These are phyloP conservation scores for Neurospora hispaniola DNA, from an alignment of 495 filamentous ascomycete genomes.

Conservation along the genomic window DNA sequence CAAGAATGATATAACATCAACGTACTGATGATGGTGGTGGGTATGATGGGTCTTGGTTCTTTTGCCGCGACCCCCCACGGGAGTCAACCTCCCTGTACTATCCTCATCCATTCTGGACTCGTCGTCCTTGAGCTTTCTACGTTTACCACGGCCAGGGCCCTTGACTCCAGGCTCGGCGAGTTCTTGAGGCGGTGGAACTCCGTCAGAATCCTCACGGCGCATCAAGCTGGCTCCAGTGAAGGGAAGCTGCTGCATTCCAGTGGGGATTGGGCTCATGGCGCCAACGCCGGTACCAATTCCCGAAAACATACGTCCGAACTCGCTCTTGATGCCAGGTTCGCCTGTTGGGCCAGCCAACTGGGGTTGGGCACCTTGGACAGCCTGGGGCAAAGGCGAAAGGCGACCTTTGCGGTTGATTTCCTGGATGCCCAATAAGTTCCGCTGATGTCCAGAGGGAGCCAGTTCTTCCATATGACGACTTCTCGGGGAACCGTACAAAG, in stretches of 20 bases:
- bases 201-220: slow-evolving; percentile 37
- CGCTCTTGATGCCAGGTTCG: slow-evolving; percentile 80
- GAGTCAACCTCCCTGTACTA: slow-evolving; percentile 40
- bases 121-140: slow-evolving; percentile 50
- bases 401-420: slow-evolving; percentile 57
- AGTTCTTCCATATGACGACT: slow-evolving; percentile 49
- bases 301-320: slow-evolving; percentile 84
- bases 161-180: slow-evolving; percentile 21
- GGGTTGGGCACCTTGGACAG: slow-evolving; percentile 82
- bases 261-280: slow-evolving; percentile 43
- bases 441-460: slow-evolving; percentile 34
- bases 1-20: slow-evolving; percentile 11
- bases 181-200: slow-evolving; percentile 22
- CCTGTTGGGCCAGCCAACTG: slow-evolving; percentile 62
- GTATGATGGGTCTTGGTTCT: slow-evolving; percentile 46
- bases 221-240: slow-evolving; percentile 28
- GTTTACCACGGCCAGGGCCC: slow-evolving; percentile 38
- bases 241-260: slow-evolving; percentile 30
- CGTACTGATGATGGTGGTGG: slow-evolving; percentile 55
- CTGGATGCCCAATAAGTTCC: slow-evolving; percentile 45
- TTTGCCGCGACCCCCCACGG: slow-evolving; percentile 46
- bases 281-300: slow-evolving; percentile 82
- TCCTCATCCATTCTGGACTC: slow-evolving; percentile 49
- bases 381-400: slow-evolving; percentile 75
- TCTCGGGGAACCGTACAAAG: slow-evolving; percentile 28